These are phyloP conservation scores for Suillus hirtellus DNA, from an alignment of 768 basidiomycete species.

Conservation along the genomic window DNA sequence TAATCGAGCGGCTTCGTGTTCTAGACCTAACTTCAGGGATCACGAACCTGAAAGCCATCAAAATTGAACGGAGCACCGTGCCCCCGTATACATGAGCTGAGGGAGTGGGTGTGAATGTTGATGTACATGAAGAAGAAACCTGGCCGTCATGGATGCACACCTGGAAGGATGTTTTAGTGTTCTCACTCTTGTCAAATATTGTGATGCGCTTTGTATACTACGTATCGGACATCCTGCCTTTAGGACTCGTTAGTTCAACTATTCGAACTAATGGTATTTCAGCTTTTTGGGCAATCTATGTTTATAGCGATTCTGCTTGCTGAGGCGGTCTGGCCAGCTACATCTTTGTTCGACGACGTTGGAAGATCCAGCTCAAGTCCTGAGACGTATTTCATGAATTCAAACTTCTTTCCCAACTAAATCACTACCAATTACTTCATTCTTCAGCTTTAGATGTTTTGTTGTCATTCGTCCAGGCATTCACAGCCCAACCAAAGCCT, in stretches of 20 bases:
- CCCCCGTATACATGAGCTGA: background rate
- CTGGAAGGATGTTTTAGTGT: background rate
- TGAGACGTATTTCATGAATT: background rate
- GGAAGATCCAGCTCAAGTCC: no score
- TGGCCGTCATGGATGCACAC: background rate
- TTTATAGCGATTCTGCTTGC: background rate
- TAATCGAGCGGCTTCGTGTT: background rate
- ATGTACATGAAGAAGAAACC: background rate
- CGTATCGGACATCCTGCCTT: background rate
- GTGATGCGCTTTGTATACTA: background rate
- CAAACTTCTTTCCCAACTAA: background rate
- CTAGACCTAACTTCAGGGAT: background rate
- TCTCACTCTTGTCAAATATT: background rate
- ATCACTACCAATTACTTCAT: background rate
- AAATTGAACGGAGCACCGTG: background rate
- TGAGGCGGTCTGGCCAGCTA: no score
- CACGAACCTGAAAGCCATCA: background rate
- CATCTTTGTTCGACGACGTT: no score
- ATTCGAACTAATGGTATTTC: background rate
- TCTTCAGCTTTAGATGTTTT: background rate
- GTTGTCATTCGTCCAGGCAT: constrained; percentile 9
- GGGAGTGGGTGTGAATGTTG: no score
- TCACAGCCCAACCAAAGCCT: constrained; percentile 40
- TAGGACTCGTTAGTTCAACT: background rate
- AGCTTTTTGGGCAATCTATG: background rate